phyloP scores from a whole-genome alignment of 2,329 filamentous ascomycete species.

The Aureobasidium zeae region DNA sequence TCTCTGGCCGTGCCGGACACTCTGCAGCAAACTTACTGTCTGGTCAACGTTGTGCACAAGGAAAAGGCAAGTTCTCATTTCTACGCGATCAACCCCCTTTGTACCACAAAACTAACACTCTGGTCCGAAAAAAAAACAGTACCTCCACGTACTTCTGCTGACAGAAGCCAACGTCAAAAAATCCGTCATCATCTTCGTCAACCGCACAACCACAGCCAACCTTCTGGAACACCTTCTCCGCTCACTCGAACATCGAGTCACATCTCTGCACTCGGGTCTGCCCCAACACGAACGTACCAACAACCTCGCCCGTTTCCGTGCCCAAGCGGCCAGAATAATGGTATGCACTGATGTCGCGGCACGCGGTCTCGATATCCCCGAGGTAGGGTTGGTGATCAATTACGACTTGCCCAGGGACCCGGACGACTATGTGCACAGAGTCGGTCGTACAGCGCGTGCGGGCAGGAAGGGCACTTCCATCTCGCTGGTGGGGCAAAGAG shows the following conservation, averaged over 20 bases:
- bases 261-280: slow-evolving; percentile 79
- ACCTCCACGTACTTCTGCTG: slow-evolving; percentile 77
- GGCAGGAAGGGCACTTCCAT: slow-evolving; percentile 74
- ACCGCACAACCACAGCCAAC: slow-evolving; percentile 79
- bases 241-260: slow-evolving; percentile 79
- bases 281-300: slow-evolving; percentile 75
- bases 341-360: slow-evolving; percentile 94
- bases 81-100: too few species aligned
- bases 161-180: slow-evolving; percentile 67
- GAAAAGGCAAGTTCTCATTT: slow-evolving; percentile 48
- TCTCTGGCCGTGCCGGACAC: slow-evolving; percentile 68
- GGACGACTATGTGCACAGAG: slow-evolving; percentile 94
- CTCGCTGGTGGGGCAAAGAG: slow-evolving; percentile 84
- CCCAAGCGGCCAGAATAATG: slow-evolving; percentile 76
- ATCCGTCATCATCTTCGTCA: slow-evolving; percentile 87
- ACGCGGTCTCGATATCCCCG: slow-evolving; percentile 88
- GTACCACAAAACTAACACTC: background rate
- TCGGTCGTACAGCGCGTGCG: slow-evolving; percentile 89
- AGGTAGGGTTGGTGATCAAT: slow-evolving; percentile 83
- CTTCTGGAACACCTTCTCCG: slow-evolving; percentile 82
- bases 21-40: slow-evolving; percentile 74
- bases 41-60: slow-evolving; percentile 83
- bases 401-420: slow-evolving; percentile 94
- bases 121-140: too few species aligned
- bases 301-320: slow-evolving; percentile 86